Evolutionary conservation across 2,329 filamentous ascomycete genomes (phyloP), one percentile per base, ranked within the genome.

Genomic region (Hypoxylon sp.): DNA sequence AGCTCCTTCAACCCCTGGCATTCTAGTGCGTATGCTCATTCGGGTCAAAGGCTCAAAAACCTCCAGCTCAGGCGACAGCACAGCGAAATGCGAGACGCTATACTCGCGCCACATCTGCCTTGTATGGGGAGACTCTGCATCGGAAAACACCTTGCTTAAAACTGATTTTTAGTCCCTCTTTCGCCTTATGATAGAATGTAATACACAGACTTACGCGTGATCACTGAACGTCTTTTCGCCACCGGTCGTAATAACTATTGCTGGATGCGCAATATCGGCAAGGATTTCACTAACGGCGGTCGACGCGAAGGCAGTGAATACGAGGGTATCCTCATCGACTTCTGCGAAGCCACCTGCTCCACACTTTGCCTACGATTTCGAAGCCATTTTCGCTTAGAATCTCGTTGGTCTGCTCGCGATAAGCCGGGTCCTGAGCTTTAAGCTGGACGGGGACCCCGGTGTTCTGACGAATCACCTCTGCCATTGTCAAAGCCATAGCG

Each of bases 271-370:
- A 52, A 79, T 70, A 68, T 82, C 80, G n/a, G 78, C 76, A 37
- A 82, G 72, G 24, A 82, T 76, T 65, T 82, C 77, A 52, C 78
- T 79, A 5, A 81, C 73, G 0, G 80, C 78, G 0, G 79, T 73
- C 46, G 77, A 73, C 1, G 78, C 67, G 35, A 74, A 76, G 8
- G 77, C 63, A 0, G 79, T 79, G 58, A 82, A 72, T n/a, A 82
- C 78, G 29, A 80, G 55, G 11, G 79, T 79, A n/a, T 77, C 62
- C 4, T 79, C 74, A 61, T 82, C 78, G 0, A 82, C 61, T 57
- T 79, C 77, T 0, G 80, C 70, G 62, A 81, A 82, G 2, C 77
- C 80, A 51, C 72, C 73, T 4, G 74, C 71, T 21, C 76, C 74
- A 66, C 65, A 63, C n/a, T 4, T 65, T 42, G n/a, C 76, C 75